These are phyloP conservation scores for Cystoisospora suis DNA, from an alignment of 169 alveolate genomes.

Conservation along the genomic window DNA sequence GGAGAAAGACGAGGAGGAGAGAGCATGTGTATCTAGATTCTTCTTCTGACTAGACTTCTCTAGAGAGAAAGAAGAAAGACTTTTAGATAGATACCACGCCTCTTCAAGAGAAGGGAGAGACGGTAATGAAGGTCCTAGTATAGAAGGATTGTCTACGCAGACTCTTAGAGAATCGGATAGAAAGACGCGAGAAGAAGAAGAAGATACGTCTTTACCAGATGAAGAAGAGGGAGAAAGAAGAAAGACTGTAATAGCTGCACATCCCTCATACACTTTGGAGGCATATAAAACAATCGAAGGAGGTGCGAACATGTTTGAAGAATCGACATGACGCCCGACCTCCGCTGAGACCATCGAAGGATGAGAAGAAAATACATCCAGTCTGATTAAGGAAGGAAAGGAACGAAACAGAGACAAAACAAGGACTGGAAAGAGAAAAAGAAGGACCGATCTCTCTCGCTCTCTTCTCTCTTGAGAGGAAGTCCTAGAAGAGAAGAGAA, in stretches of 20 bases:
- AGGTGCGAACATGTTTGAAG: background rate
- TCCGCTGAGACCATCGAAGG: slow-evolving; percentile 33
- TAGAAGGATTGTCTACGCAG: too few species aligned
- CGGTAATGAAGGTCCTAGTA: too few species aligned
- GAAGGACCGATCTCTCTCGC: background rate
- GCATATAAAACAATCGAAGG: background rate
- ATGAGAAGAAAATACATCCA: slow-evolving; percentile 39
- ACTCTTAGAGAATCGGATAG: background rate
- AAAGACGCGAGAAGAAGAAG: background rate
- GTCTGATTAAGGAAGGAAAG: background rate
- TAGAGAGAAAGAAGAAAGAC: too few species aligned
- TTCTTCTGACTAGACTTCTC: too few species aligned
- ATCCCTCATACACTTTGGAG: background rate
- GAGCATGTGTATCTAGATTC: too few species aligned
- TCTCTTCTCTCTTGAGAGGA: too few species aligned
- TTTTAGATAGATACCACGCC: too few species aligned
- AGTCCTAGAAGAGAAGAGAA: too few species aligned
- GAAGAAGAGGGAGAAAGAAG: background rate
- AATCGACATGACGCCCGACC: background rate
- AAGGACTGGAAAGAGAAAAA: background rate
- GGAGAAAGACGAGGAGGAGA: too few species aligned
- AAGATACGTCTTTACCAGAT: background rate
- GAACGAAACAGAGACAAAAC: background rate
- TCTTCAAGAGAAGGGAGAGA: too few species aligned
- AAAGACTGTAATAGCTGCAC: slow-evolving; percentile 25